phyloP scores from a whole-genome alignment of 139 green algal species.

The Closterium sp. region DNA sequence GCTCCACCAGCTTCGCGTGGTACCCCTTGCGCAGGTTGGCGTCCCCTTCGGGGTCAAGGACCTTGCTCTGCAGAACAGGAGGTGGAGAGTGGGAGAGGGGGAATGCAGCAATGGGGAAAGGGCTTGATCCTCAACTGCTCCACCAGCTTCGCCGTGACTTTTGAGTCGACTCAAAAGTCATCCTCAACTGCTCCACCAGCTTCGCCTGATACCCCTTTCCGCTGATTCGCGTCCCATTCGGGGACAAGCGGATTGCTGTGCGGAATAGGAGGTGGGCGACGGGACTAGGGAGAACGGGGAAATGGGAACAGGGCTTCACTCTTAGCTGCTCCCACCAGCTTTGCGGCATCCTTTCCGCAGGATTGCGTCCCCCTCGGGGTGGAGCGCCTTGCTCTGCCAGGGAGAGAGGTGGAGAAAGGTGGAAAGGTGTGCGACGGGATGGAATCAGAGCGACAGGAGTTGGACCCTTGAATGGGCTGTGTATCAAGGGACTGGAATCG shows the following conservation, averaged over 20 bases:
- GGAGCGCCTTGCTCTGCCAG: no score
- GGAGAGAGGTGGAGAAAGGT: no score
- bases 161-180: slow-evolving; percentile 26
- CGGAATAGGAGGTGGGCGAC: no score
- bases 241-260: slow-evolving; percentile 24
- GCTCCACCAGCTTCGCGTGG: slow-evolving; percentile 26
- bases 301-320: no score
- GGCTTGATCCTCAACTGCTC: no score
- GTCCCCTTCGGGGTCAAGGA: slow-evolving; percentile 34
- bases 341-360: no score
- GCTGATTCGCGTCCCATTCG: slow-evolving; percentile 33
- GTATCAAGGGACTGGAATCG: no score
- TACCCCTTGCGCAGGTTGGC: slow-evolving; percentile 37
- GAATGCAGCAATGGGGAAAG: neutral
- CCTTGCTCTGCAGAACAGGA: slow-evolving; percentile 13
- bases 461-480: slow-evolving; percentile 53
- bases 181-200: slow-evolving; percentile 8
- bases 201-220: slow-evolving; percentile 36
- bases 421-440: no score
- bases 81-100: neutral
- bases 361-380: no score
- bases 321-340: no score
- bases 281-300: neutral
- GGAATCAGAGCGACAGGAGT: no score
- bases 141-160: slow-evolving; percentile 87